phyloP scores from a whole-genome alignment of 2,329 filamentous ascomycete genomes.

The Aspergillus caelatus region DNA sequence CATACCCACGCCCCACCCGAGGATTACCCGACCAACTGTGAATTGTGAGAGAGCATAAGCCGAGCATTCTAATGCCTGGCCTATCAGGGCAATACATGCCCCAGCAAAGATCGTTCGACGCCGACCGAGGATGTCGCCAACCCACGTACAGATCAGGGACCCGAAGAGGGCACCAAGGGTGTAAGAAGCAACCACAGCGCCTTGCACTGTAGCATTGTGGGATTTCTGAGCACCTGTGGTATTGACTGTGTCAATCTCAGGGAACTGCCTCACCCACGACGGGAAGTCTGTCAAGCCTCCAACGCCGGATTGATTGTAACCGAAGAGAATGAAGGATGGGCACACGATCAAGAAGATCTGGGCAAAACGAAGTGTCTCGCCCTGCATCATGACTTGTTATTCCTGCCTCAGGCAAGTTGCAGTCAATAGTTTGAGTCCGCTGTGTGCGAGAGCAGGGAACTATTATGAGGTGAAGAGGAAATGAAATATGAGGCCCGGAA shows the following conservation, averaged over 20 bases:
- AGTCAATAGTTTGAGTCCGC: background rate
- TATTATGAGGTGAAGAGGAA: background rate
- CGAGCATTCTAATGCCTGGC: conserved; percentile 48
- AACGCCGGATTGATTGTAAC: conserved; percentile 57
- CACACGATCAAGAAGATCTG: conserved; percentile 25
- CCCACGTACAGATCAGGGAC: conserved; percentile 48
- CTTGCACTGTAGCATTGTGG: conserved; percentile 49
- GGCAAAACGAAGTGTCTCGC: conserved; percentile 12
- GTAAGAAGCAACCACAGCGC: conserved; percentile 30
- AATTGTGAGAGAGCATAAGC: conserved; percentile 52
- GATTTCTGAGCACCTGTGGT: conserved; percentile 46
- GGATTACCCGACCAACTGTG: conserved; percentile 49
- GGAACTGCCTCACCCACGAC: conserved; percentile 42
- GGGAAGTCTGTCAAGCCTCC: conserved; percentile 48
- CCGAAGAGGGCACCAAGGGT: conserved; percentile 52
- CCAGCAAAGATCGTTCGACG: conserved; percentile 49
- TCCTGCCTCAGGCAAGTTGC: background rate
- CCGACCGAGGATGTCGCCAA: conserved; percentile 51
- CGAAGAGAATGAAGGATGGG: conserved; percentile 51
- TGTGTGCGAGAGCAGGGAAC: background rate
- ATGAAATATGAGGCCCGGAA: fast-evolving
- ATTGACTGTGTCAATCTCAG: conserved; percentile 53
- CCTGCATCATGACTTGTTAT: conserved; percentile 1
- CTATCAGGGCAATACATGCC: conserved; percentile 45
- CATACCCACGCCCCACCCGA: conserved; percentile 48